Evolutionary conservation across 2,329 filamentous ascomycete species (phyloP).

Genomic region (Pseudogymnoascus sp.): DNA sequence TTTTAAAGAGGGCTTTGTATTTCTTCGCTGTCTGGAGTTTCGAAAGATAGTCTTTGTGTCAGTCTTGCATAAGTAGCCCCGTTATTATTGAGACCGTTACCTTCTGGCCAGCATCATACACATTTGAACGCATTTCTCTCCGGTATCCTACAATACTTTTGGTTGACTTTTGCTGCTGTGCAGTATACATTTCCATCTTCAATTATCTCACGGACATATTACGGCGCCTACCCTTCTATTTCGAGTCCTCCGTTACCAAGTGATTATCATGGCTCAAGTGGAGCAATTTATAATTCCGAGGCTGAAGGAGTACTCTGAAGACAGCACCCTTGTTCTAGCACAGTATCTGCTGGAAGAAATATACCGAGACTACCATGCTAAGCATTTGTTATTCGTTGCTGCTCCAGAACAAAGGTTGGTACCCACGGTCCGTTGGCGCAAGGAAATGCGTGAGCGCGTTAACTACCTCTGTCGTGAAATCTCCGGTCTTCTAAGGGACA

Average conservation of each 20-base stretch:
- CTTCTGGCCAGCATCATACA: background rate
- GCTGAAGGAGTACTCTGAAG: background rate
- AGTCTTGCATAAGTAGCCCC: background rate
- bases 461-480: background rate
- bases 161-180: background rate
- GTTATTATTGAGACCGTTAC: background rate
- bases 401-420: background rate
- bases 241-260: background rate
- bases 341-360: background rate
- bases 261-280: background rate
- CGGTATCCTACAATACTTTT: background rate
- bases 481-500: background rate
- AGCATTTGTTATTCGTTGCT: background rate
- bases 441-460: background rate
- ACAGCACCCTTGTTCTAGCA: background rate
- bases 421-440: background rate
- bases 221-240: background rate
- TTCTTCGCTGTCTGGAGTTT: background rate
- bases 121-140: background rate
- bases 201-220: background rate
- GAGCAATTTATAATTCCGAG: background rate
- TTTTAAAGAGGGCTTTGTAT: background rate
- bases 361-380: background rate
- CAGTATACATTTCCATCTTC: background rate
- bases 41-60: background rate